These are phyloP conservation scores for Coemansia sp. DNA, from an alignment of 371 early-diverging fungal genomes.

Conservation along the genomic window DNA sequence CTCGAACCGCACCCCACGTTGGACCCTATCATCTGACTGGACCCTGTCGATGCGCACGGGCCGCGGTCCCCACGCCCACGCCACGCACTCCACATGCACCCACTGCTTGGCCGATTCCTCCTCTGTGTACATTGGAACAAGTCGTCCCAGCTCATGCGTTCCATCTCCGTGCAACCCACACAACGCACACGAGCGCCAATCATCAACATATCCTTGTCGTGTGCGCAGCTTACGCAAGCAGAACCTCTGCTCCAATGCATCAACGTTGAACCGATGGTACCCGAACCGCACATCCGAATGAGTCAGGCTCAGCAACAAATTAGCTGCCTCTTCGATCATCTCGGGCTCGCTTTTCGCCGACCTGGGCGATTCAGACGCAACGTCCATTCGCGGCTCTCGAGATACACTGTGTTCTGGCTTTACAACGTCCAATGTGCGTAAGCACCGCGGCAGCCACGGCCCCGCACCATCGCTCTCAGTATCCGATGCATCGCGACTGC, in stretches of 20 bases:
- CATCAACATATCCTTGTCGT: background rate
- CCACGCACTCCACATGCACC: slow-evolving; percentile 48
- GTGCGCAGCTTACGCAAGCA: slow-evolving; percentile 2
- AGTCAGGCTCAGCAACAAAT: slow-evolving; percentile 43
- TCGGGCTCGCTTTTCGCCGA: slow-evolving; percentile 9
- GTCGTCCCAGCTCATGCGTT: slow-evolving; percentile 20
- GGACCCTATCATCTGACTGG: no score
- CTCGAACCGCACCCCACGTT: slow-evolving; percentile 21
- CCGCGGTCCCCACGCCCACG: slow-evolving; percentile 51
- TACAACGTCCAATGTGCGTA: background rate
- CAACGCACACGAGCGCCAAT: slow-evolving; percentile 32
- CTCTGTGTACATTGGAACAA: slow-evolving; percentile 21
- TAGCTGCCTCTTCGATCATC: slow-evolving; percentile 24
- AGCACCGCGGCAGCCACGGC: slow-evolving; percentile 22
- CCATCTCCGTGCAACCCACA: slow-evolving; percentile 43
- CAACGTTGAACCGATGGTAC: slow-evolving; percentile 23
- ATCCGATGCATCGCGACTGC: background rate
- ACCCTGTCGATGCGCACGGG: slow-evolving; percentile 1
- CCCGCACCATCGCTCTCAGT: slow-evolving; percentile 7
- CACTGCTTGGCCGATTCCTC: slow-evolving; percentile 8
- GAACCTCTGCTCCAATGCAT: slow-evolving; percentile 23
- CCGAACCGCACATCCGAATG: slow-evolving; percentile 45
- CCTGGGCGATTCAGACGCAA: no score
- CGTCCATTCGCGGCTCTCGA: no score
- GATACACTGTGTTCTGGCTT: no score